These are phyloP conservation scores for Boletus mariae DNA, from an alignment of 1,284 basidiomycete species.

Conservation along the genomic window DNA sequence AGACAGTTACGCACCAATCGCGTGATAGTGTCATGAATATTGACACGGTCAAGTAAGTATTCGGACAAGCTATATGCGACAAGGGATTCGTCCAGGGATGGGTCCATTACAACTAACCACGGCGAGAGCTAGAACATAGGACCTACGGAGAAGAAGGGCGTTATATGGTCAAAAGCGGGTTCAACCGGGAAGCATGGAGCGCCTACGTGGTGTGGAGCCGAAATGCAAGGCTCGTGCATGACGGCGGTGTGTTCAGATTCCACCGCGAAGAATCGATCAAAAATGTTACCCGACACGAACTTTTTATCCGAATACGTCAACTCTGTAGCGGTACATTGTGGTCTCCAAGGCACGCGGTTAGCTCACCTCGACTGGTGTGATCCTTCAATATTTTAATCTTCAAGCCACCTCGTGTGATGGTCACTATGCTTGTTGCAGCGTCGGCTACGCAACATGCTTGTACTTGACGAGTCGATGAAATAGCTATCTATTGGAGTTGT, in stretches of 20 bases:
- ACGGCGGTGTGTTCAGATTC: neutral
- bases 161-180: slow-evolving; percentile 12
- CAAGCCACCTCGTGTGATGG: too few species aligned
- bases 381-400: too few species aligned
- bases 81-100: slow-evolving; percentile 6
- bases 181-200: neutral
- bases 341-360: neutral
- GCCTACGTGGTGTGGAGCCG: neutral
- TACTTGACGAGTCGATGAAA: too few species aligned
- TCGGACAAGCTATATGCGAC: slow-evolving; percentile 19
- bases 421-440: too few species aligned
- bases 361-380: neutral
- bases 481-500: too few species aligned
- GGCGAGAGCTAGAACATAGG: neutral
- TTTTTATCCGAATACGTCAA: neutral
- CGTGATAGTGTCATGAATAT: slow-evolving; percentile 28
- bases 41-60: slow-evolving; percentile 26
- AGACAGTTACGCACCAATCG: slow-evolving; percentile 18
- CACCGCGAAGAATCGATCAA: neutral
- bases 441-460: too few species aligned
- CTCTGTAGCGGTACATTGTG: neutral
- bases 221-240: neutral
- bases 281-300: neutral
- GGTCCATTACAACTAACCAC: slow-evolving; percentile 8
- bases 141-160: neutral